Conservation (phyloP, 441 rosid genomes). For the Gossypium schwendimanii region DNA sequence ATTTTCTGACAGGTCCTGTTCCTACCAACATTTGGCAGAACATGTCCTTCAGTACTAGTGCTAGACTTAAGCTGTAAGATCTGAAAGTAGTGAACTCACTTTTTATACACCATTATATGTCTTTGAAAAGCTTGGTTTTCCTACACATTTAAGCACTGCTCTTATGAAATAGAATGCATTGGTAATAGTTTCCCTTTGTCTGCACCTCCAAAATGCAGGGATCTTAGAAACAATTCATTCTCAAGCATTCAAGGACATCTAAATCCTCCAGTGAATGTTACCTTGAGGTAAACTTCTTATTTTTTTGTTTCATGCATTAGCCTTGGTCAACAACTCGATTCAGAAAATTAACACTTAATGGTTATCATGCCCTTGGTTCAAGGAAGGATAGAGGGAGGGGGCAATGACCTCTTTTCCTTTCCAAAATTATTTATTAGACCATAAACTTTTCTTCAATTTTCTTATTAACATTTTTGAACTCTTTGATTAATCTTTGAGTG, state of each 20-base stretch:
- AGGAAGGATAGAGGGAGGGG: not conserved
- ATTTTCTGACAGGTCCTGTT: constrained; percentile 60
- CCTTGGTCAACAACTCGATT: not conserved
- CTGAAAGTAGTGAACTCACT: constrained; percentile 11
- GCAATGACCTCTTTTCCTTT: not conserved
- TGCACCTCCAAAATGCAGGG: constrained; percentile 42
- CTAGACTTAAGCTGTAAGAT: constrained; percentile 64
- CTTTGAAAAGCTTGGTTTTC: constrained; percentile 10
- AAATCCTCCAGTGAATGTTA: constrained; percentile 68
- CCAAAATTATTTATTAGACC: not conserved
- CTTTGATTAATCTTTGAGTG: not conserved
- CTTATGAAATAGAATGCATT: constrained; percentile 1
- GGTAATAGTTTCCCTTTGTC: constrained; percentile 7
- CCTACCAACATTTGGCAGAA: constrained; percentile 59
- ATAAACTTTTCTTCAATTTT: not conserved
- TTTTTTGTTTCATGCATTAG: not conserved
- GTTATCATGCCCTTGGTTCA: not conserved
- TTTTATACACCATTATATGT: not conserved
- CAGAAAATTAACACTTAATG: not conserved
- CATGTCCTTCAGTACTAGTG: constrained; percentile 30
- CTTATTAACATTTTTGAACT: not conserved
- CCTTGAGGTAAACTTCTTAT: constrained; percentile 50
- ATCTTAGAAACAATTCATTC: constrained; percentile 68
- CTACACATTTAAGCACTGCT: not conserved
- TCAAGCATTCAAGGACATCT: constrained; percentile 54